These are phyloP conservation scores for Naganishia sp. DNA, from an alignment of 1,284 basidiomycete genomes.

Conservation along the genomic window DNA sequence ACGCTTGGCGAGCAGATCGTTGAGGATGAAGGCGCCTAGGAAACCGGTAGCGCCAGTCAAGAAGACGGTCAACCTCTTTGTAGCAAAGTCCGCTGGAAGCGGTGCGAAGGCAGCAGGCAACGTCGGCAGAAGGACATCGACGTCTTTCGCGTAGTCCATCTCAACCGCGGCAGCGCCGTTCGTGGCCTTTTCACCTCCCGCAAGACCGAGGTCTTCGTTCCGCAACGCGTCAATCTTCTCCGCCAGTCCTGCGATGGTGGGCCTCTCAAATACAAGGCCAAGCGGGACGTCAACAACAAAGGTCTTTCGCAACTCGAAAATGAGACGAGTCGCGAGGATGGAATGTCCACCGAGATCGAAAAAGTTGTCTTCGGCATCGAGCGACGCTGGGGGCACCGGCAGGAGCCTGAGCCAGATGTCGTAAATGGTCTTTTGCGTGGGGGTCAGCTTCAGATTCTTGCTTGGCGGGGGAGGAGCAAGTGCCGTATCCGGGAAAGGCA, in stretches of 20 bases:
- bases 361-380: conserved; percentile 92
- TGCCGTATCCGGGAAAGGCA: conserved; percentile 98
- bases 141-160: conserved; percentile 74
- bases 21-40: conserved; percentile 88
- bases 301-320: conserved; percentile 92
- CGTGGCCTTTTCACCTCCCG: conserved; percentile 52
- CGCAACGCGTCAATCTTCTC: conserved; percentile 74
- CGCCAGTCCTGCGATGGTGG: conserved; percentile 81
- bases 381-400: conserved; percentile 73
- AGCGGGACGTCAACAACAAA: conserved; percentile 92
- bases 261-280: conserved; percentile 88
- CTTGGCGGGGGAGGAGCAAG: conserved; percentile 55
- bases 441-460: conserved; percentile 54
- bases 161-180: conserved; percentile 34
- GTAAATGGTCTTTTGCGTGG: conserved; percentile 79
- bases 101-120: conserved; percentile 65
- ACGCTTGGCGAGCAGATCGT: conserved; percentile 69
- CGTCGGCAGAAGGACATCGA: conserved; percentile 63
- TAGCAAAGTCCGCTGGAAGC: conserved; percentile 60
- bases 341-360: conserved; percentile 99
- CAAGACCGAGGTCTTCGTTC: conserved; percentile 78
- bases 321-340: conserved; percentile 92
- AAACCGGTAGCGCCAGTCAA: conserved; percentile 97
- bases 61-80: conserved; percentile 73
- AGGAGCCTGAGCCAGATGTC: conserved; percentile 81